A percentile compares a stretch with the other conserved stretches of the same genome.
phyloP scores from a whole-genome alignment of 495 filamentous ascomycete species.

The Neurospora sp. region DNA sequence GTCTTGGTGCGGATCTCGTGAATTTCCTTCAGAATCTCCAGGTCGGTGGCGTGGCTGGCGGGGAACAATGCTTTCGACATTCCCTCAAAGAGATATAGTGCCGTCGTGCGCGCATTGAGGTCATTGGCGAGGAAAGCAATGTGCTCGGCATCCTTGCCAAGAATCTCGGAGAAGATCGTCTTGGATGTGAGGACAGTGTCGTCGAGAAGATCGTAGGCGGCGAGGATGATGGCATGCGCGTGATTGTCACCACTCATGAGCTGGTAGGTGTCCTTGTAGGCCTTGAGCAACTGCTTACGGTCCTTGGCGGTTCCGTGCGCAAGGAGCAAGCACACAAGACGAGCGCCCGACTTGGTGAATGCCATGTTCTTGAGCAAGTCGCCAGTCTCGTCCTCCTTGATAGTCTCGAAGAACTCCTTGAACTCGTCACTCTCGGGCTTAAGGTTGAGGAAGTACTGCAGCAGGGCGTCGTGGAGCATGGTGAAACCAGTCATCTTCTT shows the following conservation, averaged over 20 bases:
- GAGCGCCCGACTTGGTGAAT: slow-evolving; percentile 82
- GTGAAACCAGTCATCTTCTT: slow-evolving; percentile 95
- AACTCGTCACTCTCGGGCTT: slow-evolving; percentile 66
- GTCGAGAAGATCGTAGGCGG: slow-evolving; percentile 83
- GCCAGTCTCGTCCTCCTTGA: slow-evolving; percentile 83
- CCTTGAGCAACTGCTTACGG: slow-evolving; percentile 75
- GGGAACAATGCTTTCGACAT: slow-evolving; percentile 61
- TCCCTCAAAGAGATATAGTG: slow-evolving; percentile 76
- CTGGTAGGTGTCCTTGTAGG: slow-evolving; percentile 76
- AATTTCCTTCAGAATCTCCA: slow-evolving; percentile 60
- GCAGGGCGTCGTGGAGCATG: slow-evolving; percentile 94
- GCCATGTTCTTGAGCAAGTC: slow-evolving; percentile 89
- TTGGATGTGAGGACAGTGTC: slow-evolving; percentile 86
- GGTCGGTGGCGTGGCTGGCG: slow-evolving; percentile 43
- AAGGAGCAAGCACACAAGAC: slow-evolving; percentile 68
- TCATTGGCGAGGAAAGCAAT: slow-evolving; percentile 55
- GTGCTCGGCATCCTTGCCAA: slow-evolving; percentile 51
- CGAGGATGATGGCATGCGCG: slow-evolving; percentile 71
- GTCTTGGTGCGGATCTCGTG: slow-evolving; percentile 65
- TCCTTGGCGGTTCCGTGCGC: slow-evolving; percentile 86
- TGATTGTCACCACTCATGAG: slow-evolving; percentile 68
- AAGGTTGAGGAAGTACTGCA: slow-evolving; percentile 83
- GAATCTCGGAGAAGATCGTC: slow-evolving; percentile 69
- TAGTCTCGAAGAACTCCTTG: slow-evolving; percentile 76
- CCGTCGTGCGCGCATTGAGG: slow-evolving; percentile 60